Base-by-base conservation (phyloP, 108 stramenopile species). In the Licmophora abbreviata region DNA sequence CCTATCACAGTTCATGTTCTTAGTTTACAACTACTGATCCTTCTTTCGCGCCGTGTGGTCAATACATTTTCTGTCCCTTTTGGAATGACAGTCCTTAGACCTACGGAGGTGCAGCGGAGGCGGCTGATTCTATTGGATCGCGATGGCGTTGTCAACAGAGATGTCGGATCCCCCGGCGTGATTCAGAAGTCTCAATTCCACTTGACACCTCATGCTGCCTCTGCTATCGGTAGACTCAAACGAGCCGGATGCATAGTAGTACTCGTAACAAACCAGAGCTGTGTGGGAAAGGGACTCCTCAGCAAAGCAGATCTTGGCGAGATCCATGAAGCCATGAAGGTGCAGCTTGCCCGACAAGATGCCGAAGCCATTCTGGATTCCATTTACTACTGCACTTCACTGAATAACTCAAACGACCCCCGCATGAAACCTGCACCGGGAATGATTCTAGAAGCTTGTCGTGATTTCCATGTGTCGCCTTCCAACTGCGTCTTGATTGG, bases 101-200 rank as follows among this genome's bases (percentile, higher is more conserved):
- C n/a, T n/a, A n/a, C n/a, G n/a, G n/a, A n/a, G n/a, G n/a, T n/a
- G n/a, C n/a, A n/a, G n/a, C n/a, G n/a, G n/a, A n/a, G 23, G 14
- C 20, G 44, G 34, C 24, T 70, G 3, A 38, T 60, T 15, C 40
- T 64, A 23, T 53, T 70, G 12, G 69, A 70, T 50, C 44, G 69
- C 4, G 69, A 70, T 32, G 69, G 69, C 30, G 70, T 72, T 5
- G 53, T 72, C 25, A 72, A 72, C 37, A n/a, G 57, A 29, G 70
- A 72, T 32, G 70, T 72, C 35, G 70, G 70, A 11, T 36, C 64
- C 9, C 70, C 64, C 22, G 70, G 70, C 12, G 70, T 66, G 23
- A 25, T 66, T 1, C 11, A 33, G 29, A 12, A 8, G 9, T 20
- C 23, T 11, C 54, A 61, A 46, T 57, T 72, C 3, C 18, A 57